Evolutionary conservation across 192 early-diverging fungal species (phyloP).

Genomic region (Coemansia aciculifera): DNA sequence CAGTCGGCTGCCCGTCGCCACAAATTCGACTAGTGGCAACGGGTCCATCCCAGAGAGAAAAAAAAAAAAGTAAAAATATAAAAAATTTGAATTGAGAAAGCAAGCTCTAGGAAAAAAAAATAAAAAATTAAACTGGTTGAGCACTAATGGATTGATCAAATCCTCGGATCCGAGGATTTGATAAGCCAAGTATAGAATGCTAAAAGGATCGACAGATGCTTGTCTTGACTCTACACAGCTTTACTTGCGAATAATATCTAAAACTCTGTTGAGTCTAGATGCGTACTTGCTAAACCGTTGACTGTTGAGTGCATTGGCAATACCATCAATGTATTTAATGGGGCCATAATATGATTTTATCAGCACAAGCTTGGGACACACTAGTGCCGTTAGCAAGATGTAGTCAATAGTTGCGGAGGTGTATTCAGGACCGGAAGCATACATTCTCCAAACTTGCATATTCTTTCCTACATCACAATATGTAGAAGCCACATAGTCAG

Average conservation of each 20-base stretch:
- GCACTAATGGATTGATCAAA: background rate
- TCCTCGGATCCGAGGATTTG: background rate
- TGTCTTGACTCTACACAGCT: background rate
- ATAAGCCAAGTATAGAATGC: background rate
- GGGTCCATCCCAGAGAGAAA: background rate
- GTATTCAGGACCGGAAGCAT: no score
- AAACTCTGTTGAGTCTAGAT: background rate
- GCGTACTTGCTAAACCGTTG: background rate
- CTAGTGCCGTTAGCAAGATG: background rate
- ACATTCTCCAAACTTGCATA: no score
- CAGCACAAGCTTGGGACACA: background rate
- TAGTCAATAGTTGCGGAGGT: no score
- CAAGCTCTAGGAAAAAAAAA: background rate
- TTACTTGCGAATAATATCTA: background rate
- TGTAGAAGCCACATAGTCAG: no score
- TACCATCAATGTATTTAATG: no score
- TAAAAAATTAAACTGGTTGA: background rate
- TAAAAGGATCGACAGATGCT: background rate
- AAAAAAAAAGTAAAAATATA: background rate
- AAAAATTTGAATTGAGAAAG: background rate
- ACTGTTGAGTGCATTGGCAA: background rate
- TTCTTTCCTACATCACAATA: no score
- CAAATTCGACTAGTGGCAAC: background rate
- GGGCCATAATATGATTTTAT: background rate
- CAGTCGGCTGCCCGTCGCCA: conserved; percentile 13